phyloP scores from a whole-genome alignment of 2,329 filamentous ascomycete genomes.

The Ceratocystis cacaofunesta region DNA sequence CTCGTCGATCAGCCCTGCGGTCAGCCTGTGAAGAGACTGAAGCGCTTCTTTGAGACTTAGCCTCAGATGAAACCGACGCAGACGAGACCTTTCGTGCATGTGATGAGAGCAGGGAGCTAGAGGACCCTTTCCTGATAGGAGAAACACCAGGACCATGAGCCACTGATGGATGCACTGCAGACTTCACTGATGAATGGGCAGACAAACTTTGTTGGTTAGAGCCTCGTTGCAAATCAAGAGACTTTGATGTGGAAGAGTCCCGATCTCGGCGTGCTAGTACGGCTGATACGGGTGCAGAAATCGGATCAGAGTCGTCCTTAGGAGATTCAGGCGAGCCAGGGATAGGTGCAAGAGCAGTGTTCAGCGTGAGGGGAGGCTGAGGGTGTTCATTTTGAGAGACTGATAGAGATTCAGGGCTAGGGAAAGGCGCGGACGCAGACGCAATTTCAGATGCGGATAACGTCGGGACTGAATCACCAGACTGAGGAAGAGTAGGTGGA shows the following conservation, averaged over 20 bases:
- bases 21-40: constrained; percentile 1
- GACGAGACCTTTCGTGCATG: not conserved
- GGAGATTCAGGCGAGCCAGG: constrained; percentile 15
- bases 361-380: not conserved
- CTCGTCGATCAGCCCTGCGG: not conserved
- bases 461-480: not conserved
- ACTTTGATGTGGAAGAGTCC: constrained; percentile 5
- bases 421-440: not conserved
- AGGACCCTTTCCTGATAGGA: not conserved
- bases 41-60: not conserved
- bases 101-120: constrained; percentile 3
- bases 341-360: constrained; percentile 10
- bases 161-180: not conserved
- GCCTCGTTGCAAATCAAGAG: constrained; percentile 2
- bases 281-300: not conserved
- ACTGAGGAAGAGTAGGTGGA: not conserved
- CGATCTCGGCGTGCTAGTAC: not conserved
- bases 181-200: not conserved
- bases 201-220: constrained; percentile 6
- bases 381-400: not conserved
- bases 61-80: constrained; percentile 1
- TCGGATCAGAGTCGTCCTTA: not conserved
- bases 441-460: not conserved
- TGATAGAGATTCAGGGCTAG: not conserved
- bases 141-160: not conserved